phyloP scores from a whole-genome alignment of 495 filamentous ascomycete species.

The Neurospora tetrasperma region DNA sequence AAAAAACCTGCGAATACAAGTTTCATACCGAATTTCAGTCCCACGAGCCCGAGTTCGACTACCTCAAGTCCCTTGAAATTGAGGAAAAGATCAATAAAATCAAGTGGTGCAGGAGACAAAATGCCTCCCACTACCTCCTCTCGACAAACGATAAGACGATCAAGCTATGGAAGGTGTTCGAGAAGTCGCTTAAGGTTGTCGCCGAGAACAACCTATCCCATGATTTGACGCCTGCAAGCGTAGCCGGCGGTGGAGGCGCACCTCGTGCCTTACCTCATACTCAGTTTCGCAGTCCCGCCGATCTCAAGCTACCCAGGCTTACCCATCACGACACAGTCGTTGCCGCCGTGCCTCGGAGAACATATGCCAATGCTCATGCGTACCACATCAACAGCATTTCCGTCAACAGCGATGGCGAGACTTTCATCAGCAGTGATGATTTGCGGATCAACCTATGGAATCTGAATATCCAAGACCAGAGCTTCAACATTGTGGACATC shows the following conservation, averaged over 20 bases:
- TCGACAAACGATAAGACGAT: constrained; percentile 99
- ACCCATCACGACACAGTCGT: constrained; percentile 99
- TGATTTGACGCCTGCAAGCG: constrained; percentile 74
- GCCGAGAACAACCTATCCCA: constrained; percentile 97
- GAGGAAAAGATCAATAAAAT: constrained; percentile 99
- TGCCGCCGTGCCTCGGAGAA: constrained; percentile 87
- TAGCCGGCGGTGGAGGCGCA: constrained; percentile 63
- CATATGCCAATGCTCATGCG: constrained; percentile 95
- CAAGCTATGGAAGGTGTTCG: constrained; percentile 99
- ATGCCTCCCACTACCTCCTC: constrained; percentile 94
- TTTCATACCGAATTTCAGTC: constrained; percentile 99
- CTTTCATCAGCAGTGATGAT: constrained; percentile 97
- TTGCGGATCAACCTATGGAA: constrained; percentile 98
- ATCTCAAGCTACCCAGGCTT: constrained; percentile 85
- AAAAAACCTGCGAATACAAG: constrained; percentile 99
- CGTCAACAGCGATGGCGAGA: constrained; percentile 98
- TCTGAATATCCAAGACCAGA: constrained; percentile 97
- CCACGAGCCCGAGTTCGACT: constrained; percentile 98
- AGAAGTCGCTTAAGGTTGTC: constrained; percentile 97
- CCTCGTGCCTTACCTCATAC: constrained; percentile 55
- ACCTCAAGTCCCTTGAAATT: constrained; percentile 97
- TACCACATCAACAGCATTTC: constrained; percentile 99
- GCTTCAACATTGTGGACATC: constrained; percentile 99
- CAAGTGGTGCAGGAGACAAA: constrained; percentile 97
- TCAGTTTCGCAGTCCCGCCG: constrained; percentile 68